Evolutionary conservation across 106 monocot species (phyloP), one percentile per base, ranked within the genome.

Genomic region (Acanthochlamys bracteata): DNA sequence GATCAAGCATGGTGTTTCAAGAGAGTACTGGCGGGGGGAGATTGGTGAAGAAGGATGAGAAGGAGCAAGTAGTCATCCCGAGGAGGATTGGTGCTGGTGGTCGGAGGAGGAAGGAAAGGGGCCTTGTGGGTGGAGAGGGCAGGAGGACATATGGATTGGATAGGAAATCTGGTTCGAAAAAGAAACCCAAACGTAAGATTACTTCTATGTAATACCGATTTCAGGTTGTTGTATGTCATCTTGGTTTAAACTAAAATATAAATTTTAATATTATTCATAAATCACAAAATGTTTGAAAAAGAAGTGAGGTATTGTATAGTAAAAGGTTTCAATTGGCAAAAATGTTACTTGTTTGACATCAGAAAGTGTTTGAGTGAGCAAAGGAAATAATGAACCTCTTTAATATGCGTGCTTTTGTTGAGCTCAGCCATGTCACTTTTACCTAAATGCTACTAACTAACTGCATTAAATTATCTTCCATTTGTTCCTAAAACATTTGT

Each of bases 31-130:
- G 33, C 6, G 33, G 6, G 1, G 55, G 20, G n/a, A 22, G 16
- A n/a, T 40, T 4, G 6, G 43, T 21, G 42, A 63, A 63, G 63
- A 45, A 45, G 15, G 39, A 61, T 11, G 41, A 61, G 27, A 10
- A 8, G 11, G 16, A 10, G 22, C 21, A 17, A 0, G 3, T 12
- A 20, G 21, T 63, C 4, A 39, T 33, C 8, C 39, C 42, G 19
- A 63, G 63, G 22, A 63, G 40, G 21, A 15, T 63, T 63, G 63
- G 22, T 63, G 61, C 13, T 14, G 61, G 61, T 7, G n/a, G 39
- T 14, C 12, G 49, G 10, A 55, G 55, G 7, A 63, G 42, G 63
- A 63, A 42, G 45, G 42, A 63, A 4, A 40, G 13, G 10, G 40
- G 20, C 11, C 40, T 41, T 41, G 43, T 11, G 22, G 45, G 19